phyloP scores from a whole-genome alignment of 192 early-diverging fungal genomes.

The Jimgerdemannia lactiflua region DNA sequence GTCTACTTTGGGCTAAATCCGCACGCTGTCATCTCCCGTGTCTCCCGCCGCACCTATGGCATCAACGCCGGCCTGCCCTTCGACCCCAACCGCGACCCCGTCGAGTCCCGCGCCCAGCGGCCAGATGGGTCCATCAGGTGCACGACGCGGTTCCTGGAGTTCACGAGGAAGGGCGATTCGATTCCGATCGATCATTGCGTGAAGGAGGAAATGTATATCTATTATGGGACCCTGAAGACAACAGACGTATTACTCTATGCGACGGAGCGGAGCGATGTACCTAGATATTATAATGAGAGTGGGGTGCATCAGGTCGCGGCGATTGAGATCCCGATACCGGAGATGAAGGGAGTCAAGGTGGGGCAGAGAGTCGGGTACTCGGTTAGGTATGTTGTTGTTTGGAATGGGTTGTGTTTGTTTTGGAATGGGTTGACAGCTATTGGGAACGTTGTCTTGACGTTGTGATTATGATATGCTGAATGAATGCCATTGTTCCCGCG shows the following conservation, averaged over 20 bases:
- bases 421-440: no score
- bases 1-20: conserved; percentile 46
- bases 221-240: conserved; percentile 22
- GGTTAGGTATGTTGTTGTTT: conserved; percentile 18
- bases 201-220: conserved; percentile 34
- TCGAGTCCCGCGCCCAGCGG: conserved; percentile 32
- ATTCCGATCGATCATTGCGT: conserved; percentile 50
- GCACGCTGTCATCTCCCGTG: conserved; percentile 35
- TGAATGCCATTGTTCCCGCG: conserved; percentile 14
- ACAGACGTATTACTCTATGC: conserved; percentile 31
- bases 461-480: no score
- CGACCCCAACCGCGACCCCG: conserved; percentile 34
- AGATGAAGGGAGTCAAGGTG: conserved; percentile 10
- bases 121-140: conserved; percentile 43
- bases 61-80: conserved; percentile 47
- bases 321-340: conserved; percentile 25
- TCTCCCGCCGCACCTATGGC: conserved; percentile 44
- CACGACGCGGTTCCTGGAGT: conserved; percentile 24
- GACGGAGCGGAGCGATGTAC: conserved; percentile 16
- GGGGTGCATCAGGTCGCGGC: conserved; percentile 24
- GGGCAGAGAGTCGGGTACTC: conserved; percentile 21
- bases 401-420: neutral
- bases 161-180: conserved; percentile 25
- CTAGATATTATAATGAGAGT: conserved; percentile 18
- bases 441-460: no score